phyloP scores from a whole-genome alignment of 768 basidiomycete species.

The Myochromella boudieri region DNA sequence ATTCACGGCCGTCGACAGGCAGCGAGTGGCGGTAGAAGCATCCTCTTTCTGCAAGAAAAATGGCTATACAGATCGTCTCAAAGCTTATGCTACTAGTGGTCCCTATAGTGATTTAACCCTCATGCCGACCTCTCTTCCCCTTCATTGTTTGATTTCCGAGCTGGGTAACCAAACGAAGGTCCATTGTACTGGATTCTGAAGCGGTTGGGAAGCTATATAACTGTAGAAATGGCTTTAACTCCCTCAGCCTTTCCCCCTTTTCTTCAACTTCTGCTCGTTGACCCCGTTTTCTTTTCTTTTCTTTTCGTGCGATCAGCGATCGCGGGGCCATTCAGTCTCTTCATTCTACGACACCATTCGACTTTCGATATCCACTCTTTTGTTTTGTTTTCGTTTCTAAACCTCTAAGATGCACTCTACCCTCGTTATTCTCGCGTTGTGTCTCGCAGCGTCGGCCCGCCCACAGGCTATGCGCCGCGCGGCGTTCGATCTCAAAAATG shows the following conservation, averaged over 20 bases:
- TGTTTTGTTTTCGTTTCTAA: constrained; percentile 1
- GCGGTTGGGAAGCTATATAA: too few relatives aligned
- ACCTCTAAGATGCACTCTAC: constrained; percentile 38
- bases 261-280: constrained; percentile 13
- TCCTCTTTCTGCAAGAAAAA: too few relatives aligned
- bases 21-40: too few relatives aligned
- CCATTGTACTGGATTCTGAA: too few relatives aligned
- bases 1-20: too few relatives aligned
- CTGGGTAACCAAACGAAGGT: too few relatives aligned
- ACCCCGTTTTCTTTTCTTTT: constrained; percentile 11
- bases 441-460: constrained; percentile 31
- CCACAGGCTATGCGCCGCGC: constrained; percentile 34
- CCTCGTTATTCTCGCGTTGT: constrained; percentile 35
- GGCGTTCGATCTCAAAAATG: constrained; percentile 35
- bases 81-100: too few relatives aligned
- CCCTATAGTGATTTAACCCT: too few relatives aligned
- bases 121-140: too few relatives aligned
- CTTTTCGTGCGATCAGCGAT: constrained; percentile 19
- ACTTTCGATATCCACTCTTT: background rate
- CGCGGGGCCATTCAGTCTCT: constrained; percentile 11
- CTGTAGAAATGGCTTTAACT: background rate
- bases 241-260: background rate
- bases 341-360: background rate
- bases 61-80: too few relatives aligned
- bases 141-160: too few relatives aligned